Conservation (phyloP, 495 filamentous ascomycete species). For the Clohesyomyces aquaticus region DNA sequence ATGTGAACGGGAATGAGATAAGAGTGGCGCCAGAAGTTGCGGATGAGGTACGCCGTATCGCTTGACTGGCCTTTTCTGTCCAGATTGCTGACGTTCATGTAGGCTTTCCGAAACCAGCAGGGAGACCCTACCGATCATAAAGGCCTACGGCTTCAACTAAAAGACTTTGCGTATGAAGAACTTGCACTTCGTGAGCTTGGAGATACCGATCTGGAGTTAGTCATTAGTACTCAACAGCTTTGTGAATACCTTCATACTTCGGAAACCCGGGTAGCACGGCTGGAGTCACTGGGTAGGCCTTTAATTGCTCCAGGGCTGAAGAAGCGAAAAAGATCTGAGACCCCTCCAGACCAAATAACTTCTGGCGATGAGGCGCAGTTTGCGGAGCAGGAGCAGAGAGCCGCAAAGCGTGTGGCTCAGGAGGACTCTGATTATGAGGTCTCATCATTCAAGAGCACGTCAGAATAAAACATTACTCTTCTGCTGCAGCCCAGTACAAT, state of each 20-base stretch:
- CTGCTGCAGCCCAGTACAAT: too few relatives aligned
- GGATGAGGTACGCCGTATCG: conserved; percentile 4
- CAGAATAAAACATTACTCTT: background rate
- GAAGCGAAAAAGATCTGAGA: conserved; percentile 9
- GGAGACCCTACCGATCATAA: conserved; percentile 14
- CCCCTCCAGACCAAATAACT: conserved; percentile 10
- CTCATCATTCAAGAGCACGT: background rate
- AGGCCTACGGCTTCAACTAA: conserved; percentile 21
- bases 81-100: conserved; percentile 5
- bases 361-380: conserved; percentile 2
- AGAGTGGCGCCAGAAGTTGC: conserved; percentile 27
- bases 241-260: conserved; percentile 1
- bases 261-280: conserved; percentile 7
- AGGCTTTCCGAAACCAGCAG: conserved; percentile 20
- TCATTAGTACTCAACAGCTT: conserved; percentile 10
- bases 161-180: conserved; percentile 18
- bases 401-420: conserved; percentile 1
- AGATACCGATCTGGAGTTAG: conserved; percentile 9
- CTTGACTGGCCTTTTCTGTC: background rate
- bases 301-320: conserved; percentile 10
- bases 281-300: conserved; percentile 2
- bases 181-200: conserved; percentile 4
- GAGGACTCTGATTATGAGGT: conserved; percentile 1
- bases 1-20: conserved; percentile 29
- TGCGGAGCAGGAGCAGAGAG: conserved; percentile 2